Percentiles rank a stretch among this genome's conserved stretches.
These are phyloP conservation scores for Suaeda aralocaspica DNA, from an alignment of 148 eudicot species.

Conservation along the genomic window DNA sequence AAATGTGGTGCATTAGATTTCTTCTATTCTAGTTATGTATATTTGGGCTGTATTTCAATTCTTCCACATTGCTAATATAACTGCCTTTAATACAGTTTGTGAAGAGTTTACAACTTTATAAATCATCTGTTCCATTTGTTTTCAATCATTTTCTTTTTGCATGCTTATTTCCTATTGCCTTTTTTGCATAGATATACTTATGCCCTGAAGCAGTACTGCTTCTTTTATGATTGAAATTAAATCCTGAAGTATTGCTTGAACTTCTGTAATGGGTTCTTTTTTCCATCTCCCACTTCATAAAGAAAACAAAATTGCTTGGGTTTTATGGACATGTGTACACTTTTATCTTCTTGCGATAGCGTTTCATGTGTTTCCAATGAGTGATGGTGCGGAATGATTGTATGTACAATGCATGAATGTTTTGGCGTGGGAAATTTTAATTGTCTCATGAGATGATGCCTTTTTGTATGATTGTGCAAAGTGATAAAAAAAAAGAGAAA, in stretches of 20 bases:
- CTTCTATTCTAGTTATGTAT: not conserved
- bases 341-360: not conserved
- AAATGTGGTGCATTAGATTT: not conserved
- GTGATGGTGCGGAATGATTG: not conserved
- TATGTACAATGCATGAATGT: not conserved
- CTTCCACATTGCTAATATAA: not conserved
- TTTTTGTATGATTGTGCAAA: too few relatives aligned
- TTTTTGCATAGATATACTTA: not conserved
- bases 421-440: not conserved
- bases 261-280: not conserved
- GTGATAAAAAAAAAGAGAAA: too few relatives aligned
- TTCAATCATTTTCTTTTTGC: too few relatives aligned
- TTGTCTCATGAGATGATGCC: not conserved
- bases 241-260: not conserved
- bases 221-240: not conserved
- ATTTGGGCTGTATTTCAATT: not conserved
- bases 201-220: not conserved
- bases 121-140: not conserved
- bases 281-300: not conserved
- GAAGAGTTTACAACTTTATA: not conserved
- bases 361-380: not conserved
- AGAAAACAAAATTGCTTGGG: not conserved
- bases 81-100: not conserved
- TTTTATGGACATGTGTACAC: not conserved
- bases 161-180: too few relatives aligned